These are phyloP conservation scores for Closterium sp. DNA, from an alignment of 139 green algal genomes.

Conservation along the genomic window DNA sequence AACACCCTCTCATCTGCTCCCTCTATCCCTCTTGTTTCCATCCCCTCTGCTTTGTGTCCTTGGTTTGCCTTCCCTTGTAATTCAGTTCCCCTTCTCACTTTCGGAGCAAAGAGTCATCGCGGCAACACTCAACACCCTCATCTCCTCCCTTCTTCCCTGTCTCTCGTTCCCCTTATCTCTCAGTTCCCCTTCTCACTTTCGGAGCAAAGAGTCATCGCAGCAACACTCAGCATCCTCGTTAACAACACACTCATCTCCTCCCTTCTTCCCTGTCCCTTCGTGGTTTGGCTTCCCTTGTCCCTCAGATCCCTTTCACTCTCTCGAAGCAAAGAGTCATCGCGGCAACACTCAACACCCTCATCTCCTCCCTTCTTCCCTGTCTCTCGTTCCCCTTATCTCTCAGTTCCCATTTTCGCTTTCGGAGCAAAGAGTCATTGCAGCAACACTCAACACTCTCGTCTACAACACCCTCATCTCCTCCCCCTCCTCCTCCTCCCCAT, in stretches of 20 bases:
- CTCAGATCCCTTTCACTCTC: too few species aligned
- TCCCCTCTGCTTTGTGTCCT: too few species aligned
- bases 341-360: too few species aligned
- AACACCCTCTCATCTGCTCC: too few species aligned
- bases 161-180: neutral
- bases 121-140: too few species aligned
- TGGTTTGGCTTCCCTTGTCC: too few species aligned
- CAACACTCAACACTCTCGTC: conserved; percentile 76
- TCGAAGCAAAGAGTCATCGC: too few species aligned
- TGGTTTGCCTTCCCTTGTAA: too few species aligned
- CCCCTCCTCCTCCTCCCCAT: conserved; percentile 48
- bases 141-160: neutral
- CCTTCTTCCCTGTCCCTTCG: neutral
- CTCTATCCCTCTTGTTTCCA: too few species aligned
- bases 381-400: neutral
- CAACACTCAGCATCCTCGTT: conserved; percentile 75
- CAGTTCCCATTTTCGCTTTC: conserved; percentile 58
- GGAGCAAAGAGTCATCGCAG: conserved; percentile 66
- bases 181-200: conserved; percentile 36
- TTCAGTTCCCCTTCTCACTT: too few species aligned
- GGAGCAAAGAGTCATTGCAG: conserved; percentile 66
- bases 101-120: too few species aligned
- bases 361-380: neutral
- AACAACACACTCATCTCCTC: conserved; percentile 63
- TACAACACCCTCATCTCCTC: conserved; percentile 65